Percentiles rank a stretch among this genome's conserved stretches.
These are phyloP conservation scores for Yarrowia keelungensis DNA, from an alignment of 805 yeast genomes.

Conservation along the genomic window DNA sequence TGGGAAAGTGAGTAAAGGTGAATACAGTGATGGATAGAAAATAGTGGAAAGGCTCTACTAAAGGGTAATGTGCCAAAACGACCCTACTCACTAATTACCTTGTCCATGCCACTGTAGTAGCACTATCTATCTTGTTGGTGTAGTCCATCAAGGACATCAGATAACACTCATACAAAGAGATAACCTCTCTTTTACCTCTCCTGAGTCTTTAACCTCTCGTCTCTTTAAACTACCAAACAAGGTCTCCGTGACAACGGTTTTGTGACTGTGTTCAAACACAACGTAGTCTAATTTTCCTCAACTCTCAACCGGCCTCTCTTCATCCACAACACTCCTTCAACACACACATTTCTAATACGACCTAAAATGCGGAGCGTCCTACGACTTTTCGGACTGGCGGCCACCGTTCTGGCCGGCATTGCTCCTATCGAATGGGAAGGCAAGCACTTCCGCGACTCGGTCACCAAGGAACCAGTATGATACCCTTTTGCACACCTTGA, in stretches of 20 bases:
- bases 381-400: slow-evolving; percentile 26
- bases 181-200: too few relatives aligned
- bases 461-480: slow-evolving; percentile 38
- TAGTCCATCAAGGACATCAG: too few relatives aligned
- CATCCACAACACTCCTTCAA: slow-evolving; percentile 1
- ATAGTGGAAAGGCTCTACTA: too few relatives aligned
- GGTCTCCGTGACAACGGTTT: slow-evolving; percentile 4
- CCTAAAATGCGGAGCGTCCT: slow-evolving; percentile 14
- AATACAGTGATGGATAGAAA: too few relatives aligned
- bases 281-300: neutral
- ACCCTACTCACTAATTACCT: too few relatives aligned
- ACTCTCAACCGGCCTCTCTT: neutral
- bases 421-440: slow-evolving; percentile 38
- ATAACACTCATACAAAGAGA: too few relatives aligned
- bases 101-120: too few relatives aligned
- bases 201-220: too few relatives aligned
- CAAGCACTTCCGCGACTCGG: slow-evolving; percentile 35
- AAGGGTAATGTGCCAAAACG: too few relatives aligned
- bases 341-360: neutral
- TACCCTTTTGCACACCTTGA: neutral
- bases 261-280: neutral
- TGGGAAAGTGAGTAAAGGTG: too few relatives aligned
- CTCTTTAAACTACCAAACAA: neutral
- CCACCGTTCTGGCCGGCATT: slow-evolving; percentile 27
- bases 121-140: too few relatives aligned